Evolutionary conservation across 495 filamentous ascomycete species (phyloP).

Genomic region (Xylaria curta): DNA sequence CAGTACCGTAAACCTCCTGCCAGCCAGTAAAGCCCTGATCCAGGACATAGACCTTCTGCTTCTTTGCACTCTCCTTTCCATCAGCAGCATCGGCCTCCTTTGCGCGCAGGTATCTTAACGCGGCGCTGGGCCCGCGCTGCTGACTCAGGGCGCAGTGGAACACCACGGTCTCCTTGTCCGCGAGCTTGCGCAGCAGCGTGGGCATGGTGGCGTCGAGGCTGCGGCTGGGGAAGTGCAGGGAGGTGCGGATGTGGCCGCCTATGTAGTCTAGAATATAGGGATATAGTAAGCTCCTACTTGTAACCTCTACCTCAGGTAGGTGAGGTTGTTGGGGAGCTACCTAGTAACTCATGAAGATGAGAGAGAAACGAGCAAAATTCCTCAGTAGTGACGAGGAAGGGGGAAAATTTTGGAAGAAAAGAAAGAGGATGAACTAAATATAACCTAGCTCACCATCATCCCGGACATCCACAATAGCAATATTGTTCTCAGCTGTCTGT

Average conservation of each 20-base stretch:
- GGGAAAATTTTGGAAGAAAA: neutral
- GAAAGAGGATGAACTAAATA: neutral
- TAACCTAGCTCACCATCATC: slow-evolving; percentile 66
- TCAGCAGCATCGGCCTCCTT: slow-evolving; percentile 47
- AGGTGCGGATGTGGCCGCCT: slow-evolving; percentile 86
- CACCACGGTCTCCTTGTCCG: slow-evolving; percentile 80
- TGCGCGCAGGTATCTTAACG: slow-evolving; percentile 71
- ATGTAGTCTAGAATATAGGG: slow-evolving; percentile 69
- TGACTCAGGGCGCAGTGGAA: slow-evolving; percentile 97
- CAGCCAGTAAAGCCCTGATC: slow-evolving; percentile 89
- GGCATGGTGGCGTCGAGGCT: slow-evolving; percentile 78
- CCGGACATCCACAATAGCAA: slow-evolving; percentile 88
- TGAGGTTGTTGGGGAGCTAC: neutral
- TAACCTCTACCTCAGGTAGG: neutral
- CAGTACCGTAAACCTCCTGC: slow-evolving; percentile 86
- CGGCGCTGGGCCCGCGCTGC: slow-evolving; percentile 78
- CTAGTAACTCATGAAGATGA: neutral
- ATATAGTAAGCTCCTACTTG: neutral
- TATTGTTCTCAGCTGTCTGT: slow-evolving; percentile 36
- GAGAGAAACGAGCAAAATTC: neutral
- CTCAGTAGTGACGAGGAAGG: neutral
- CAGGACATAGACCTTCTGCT: slow-evolving; percentile 80
- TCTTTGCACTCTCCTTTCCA: slow-evolving; percentile 29
- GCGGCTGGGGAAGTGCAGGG: slow-evolving; percentile 75
- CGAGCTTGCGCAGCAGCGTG: slow-evolving; percentile 78